phyloP scores from a whole-genome alignment of 192 early-diverging fungal genomes.

The Coemansia sp. region DNA sequence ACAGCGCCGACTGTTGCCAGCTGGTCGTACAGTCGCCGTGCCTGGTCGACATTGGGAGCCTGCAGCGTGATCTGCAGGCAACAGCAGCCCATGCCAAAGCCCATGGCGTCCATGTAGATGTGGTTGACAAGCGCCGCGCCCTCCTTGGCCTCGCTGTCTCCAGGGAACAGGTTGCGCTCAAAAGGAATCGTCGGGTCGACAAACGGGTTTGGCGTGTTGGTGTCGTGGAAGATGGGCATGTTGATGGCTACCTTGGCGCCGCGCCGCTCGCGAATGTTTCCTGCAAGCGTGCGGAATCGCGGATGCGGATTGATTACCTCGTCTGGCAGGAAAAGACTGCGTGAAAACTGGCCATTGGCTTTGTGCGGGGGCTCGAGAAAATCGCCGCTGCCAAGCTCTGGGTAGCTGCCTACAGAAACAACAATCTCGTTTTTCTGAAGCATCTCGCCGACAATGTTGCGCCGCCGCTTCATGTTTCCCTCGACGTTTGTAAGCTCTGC shows the following conservation, averaged over 20 bases:
- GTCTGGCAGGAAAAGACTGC: slow-evolving; percentile 91
- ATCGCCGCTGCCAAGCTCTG: slow-evolving; percentile 81
- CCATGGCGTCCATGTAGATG: slow-evolving; percentile 99
- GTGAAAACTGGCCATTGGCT: slow-evolving; percentile 67
- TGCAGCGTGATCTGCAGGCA: slow-evolving; percentile 99
- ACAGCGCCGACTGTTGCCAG: slow-evolving; percentile 88
- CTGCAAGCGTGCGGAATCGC: slow-evolving; percentile 88
- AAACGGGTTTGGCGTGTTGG: slow-evolving; percentile 87
- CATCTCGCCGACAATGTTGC: slow-evolving; percentile 63
- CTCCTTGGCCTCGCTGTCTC: slow-evolving; percentile 70
- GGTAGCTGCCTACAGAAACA: slow-evolving; percentile 85
- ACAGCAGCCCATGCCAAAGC: slow-evolving; percentile 98
- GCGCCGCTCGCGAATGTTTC: slow-evolving; percentile 91
- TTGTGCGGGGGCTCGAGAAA: slow-evolving; percentile 74
- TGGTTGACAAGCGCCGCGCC: slow-evolving; percentile 85
- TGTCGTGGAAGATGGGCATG: slow-evolving; percentile 92
- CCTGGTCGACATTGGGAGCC: slow-evolving; percentile 89
- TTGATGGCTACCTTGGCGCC: slow-evolving; percentile 96
- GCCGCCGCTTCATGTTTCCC: slow-evolving; percentile 84
- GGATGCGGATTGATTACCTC: slow-evolving; percentile 93
- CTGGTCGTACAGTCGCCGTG: slow-evolving; percentile 92
- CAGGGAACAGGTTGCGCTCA: slow-evolving; percentile 62
- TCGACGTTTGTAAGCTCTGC: slow-evolving; percentile 82
- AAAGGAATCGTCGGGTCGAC: slow-evolving; percentile 71
- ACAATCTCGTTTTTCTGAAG: slow-evolving; percentile 75